Evolutionary conservation across 2,329 filamentous ascomycete genomes (phyloP), one percentile per base, ranked within the genome.

Genomic region (Arachnomyces sp.): DNA sequence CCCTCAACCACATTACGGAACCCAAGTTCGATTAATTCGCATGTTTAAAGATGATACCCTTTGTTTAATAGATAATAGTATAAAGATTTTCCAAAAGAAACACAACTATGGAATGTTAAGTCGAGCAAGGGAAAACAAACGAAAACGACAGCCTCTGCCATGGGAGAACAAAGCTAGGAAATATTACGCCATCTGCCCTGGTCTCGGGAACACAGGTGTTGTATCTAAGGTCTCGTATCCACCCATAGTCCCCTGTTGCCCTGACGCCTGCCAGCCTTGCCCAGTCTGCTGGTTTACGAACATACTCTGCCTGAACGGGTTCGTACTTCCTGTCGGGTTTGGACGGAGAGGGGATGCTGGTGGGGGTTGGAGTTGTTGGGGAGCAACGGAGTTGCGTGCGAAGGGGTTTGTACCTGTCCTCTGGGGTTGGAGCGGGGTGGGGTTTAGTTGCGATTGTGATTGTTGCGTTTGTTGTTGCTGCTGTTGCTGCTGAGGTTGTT

Each of bases 201-300:
- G 87, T 42, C 90, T 73, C 7, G 92, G 92, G 57, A 98, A 98
- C 1, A 96, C 77, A 0, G 82, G 82, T 18, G 87, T 72, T 0
- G 89, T 94, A 28, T 81, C 75, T 32, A 96, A 56, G 48, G 84
- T 78, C 56, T 95, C 82, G 49, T 71, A 60, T 2, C 76, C 76
- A 3, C 88, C 87, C 48, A 94, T 84, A 3, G 92, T 90, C 7
- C 82, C 76, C 55, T 85, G 78, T 49, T 82, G 79, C 3, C 60
- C 60, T 45, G 77, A 77, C 47, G 82, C 75, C 60, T 95, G 89
- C 87, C 92, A 96, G 2, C 86, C 86, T 61, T 85, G 74, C 1
- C 90, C 89, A 0, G 88, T 94, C 47, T 80, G 73, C 55, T 94
- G 88, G 56, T 94, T 92, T 38, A 94, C 81, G 60, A 95, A 94